Base-by-base conservation (phyloP, 768 basidiomycete species). In the Grammothele lineata region DNA sequence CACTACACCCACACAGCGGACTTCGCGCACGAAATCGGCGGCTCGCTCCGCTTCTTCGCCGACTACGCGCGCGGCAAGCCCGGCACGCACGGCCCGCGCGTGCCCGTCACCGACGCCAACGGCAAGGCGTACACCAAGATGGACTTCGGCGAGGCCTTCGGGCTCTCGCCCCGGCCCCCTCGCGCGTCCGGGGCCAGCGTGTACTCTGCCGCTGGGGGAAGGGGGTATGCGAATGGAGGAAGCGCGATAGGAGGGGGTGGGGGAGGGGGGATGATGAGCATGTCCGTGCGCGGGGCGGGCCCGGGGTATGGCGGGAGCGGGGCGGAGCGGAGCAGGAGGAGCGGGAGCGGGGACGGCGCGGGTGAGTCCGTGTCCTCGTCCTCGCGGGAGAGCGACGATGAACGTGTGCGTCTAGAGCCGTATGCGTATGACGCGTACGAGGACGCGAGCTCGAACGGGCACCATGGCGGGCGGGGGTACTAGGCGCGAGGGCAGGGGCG, bases 31-130 rank as follows among this genome's bases (percentile, higher is more conserved):
- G 91, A 93, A 65, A 89, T 91, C 17, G 59, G 60, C 24, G 62
- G 68, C 47, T 87, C 87, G 2, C 48, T 87, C 50, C 70, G 67
- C 45, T 91, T 78, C 68, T 89, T 83, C 66, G 54, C 76, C 46
- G 66, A 70, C 56, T 70, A 62, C 53, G 47, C 66, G 22, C 64
- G 62, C 3, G 62, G 73, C 47, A 65, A 57, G 32, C 56, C 59
- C n/a, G 47, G 52, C 25, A 56, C 61, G 37, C 57, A 23, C 37
- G 59, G 56, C 23, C 53, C 57, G 18, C 61, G 61, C 21, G 43
- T 56, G 12, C 45, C 49, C 9, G 53, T 61, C 33, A 50, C 45
- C 24, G 61, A 57, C 46, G 52, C 49, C 37, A 41, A 34, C 37
- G 60, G 62, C 47, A 62, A 57, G 50, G 27, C 54, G 44, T 62